Base-by-base conservation (phyloP, 2,329 filamentous ascomycete genomes). In the Escovopsis sp. region DNA sequence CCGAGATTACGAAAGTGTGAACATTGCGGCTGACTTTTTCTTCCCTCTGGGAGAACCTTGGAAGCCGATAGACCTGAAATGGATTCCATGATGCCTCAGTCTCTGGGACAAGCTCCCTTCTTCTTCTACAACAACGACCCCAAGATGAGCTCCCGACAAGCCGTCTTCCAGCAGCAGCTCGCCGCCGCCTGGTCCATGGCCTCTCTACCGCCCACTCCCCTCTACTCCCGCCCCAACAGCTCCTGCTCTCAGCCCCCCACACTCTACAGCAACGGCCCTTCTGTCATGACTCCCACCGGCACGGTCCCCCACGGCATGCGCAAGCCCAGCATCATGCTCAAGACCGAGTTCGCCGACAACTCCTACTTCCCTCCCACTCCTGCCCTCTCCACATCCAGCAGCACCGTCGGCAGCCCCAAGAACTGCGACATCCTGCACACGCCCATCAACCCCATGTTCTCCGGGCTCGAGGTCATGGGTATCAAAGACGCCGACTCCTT, bases 121-220 rank as follows among this genome's bases (percentile, higher is more conserved):
- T 87, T 82, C 70, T 90, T 87, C 68, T 93, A 88, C 66, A 79
- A 75, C 50, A 76, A 80, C 45, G 82, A 90, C 48, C 69, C 78
- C 44, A 76, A 73, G 56, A 66, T 74, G 43, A 79, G 86, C 54
- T 70, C 70, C 50, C 70, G 77, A 51, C 79, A 87, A 60, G 75
- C 75, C 36, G 77, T 83, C 60, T 87, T 85, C 65, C 70, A 74
- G 41, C 70, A 74, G 53, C 73, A 70, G 41, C 60, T 39, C 27
- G 39, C 35, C 31, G 36, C 62, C 39, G 45, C 49, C 41, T 62
- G 60, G 41, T 66, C 66, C 46, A 60, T 64, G 51, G 57, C 35
- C 19, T 63, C 66, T n/a, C 58, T 77, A 49, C 72, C 72, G 14
- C 72, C 71, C 26, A 76, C 72, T 28, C 70, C 73, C 35, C 64